Conservation (phyloP, 495 filamentous ascomycete species). For the Polyplosphaeria fusca region DNA sequence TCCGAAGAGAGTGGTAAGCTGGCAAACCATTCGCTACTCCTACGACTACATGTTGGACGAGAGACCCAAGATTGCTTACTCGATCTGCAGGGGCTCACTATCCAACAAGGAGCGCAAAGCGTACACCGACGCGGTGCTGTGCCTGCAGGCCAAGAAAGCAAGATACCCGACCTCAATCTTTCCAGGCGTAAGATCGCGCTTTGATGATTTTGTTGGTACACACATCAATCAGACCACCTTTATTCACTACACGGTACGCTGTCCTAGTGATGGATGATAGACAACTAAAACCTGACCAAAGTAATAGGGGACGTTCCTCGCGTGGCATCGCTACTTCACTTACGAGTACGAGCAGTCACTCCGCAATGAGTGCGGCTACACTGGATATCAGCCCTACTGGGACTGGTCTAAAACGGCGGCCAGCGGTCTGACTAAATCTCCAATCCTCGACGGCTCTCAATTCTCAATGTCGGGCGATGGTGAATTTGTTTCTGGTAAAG, state of each 20-base stretch:
- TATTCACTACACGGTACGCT: slow-evolving; percentile 30
- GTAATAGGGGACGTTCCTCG: slow-evolving; percentile 28
- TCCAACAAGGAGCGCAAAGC: slow-evolving; percentile 16
- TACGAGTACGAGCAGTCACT: slow-evolving; percentile 30
- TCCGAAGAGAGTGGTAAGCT: slow-evolving; percentile 28
- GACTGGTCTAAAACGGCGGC: slow-evolving; percentile 57
- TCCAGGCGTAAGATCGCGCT: slow-evolving; percentile 20
- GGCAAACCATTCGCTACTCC: not conserved
- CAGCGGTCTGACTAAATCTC: slow-evolving; percentile 51
- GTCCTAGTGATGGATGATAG: no score
- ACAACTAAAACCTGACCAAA: no score
- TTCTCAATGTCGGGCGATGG: slow-evolving; percentile 64
- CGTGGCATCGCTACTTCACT: slow-evolving; percentile 29
- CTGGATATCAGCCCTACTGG: slow-evolving; percentile 52
- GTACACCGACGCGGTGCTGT: slow-evolving; percentile 27
- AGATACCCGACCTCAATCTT: slow-evolving; percentile 15
- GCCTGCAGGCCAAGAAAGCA: slow-evolving; percentile 18
- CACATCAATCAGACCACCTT: slow-evolving; percentile 27
- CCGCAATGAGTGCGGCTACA: slow-evolving; percentile 40
- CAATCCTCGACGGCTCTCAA: slow-evolving; percentile 61
- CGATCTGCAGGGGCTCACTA: slow-evolving; percentile 18
- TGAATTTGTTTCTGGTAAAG: slow-evolving; percentile 42
- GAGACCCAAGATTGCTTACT: no score
- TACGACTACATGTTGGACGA: no score
- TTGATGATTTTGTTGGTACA: slow-evolving; percentile 25